Evolutionary conservation across 2,329 filamentous ascomycete species (phyloP), one percentile per base, ranked within the genome.

Genomic region (Penicillium thymicola): DNA sequence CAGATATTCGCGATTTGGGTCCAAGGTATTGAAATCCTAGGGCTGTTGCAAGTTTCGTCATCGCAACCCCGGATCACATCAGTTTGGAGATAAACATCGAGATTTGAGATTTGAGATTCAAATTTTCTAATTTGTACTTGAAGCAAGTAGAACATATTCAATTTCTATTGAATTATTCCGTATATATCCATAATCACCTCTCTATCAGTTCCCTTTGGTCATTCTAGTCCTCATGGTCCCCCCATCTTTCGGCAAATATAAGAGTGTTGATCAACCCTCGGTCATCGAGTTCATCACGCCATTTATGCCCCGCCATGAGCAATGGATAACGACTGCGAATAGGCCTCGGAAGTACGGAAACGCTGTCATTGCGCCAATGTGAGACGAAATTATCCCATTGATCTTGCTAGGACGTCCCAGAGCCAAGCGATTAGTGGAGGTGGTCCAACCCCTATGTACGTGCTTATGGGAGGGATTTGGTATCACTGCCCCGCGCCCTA

Each of bases 251-350:
- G 13, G 13, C 18, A 34, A 7, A 34, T 47, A 36, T 47, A 34
- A 47, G 21, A 46, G 8, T 18, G 21, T 23, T 23, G 42, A 58
- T 59, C 55, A 56, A 50, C 54, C 41, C 42, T 47, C 54, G 28
- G 23, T 45, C 14, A 8, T 54, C 23, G 43, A 32, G 28, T 43
- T 51, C 10, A 70, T 68, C 69, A 71, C 70, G 69, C 60, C 66
- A 72, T 72, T 50, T 34, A 40, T 57, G 60, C 68, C 68, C 70
- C 69, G 67, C 67, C 60, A 66, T 69, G 64, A 64, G 67, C 68
- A 68, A 72, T 68, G 55, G 42, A 21, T 28, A 60, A 14, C 16
- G 59, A 25, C 44, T 47, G n/a, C 9, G 30, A 13, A 56, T 2
- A 54, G 55, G 28, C 53, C 60, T 18, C 40, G 38, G 27, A 32